These are phyloP conservation scores for Kuraishia borneana DNA, from an alignment of 805 yeast genomes.

Conservation along the genomic window DNA sequence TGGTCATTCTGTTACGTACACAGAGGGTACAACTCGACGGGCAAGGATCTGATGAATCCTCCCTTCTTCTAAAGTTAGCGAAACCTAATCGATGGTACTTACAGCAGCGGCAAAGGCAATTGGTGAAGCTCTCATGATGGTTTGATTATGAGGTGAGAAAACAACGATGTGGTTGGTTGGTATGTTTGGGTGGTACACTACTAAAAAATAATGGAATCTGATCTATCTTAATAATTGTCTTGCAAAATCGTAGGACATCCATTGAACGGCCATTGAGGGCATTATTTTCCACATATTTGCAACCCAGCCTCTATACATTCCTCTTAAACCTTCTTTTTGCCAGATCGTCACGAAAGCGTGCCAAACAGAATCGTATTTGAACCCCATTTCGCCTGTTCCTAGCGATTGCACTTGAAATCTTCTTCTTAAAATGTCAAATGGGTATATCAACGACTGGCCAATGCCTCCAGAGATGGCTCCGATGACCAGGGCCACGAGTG, in stretches of 20 bases:
- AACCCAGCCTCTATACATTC: constrained; percentile 62
- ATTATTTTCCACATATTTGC: constrained; percentile 84
- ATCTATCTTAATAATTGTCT: constrained; percentile 28
- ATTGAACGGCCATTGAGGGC: constrained; percentile 93
- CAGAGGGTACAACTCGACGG: constrained; percentile 49
- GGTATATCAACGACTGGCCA: constrained; percentile 86
- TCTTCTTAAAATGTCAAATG: constrained; percentile 80
- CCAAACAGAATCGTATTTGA: constrained; percentile 62
- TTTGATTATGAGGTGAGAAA: neutral
- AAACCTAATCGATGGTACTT: constrained; percentile 15
- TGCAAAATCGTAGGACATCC: constrained; percentile 75
- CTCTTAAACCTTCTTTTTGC: constrained; percentile 59
- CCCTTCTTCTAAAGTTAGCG: constrained; percentile 6
- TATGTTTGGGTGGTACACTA: neutral
- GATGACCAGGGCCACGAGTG: constrained; percentile 48
- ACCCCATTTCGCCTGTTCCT: constrained; percentile 71
- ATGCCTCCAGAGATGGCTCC: constrained; percentile 87
- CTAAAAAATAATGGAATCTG: no score
- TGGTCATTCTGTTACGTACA: constrained; percentile 10
- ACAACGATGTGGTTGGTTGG: constrained; percentile 1
- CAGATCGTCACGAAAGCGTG: constrained; percentile 69
- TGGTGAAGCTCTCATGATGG: constrained; percentile 35
- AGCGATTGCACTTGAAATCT: constrained; percentile 86
- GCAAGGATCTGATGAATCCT: constrained; percentile 20
- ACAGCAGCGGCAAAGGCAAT: constrained; percentile 34